A percentile compares a stretch with the other conserved stretches of the same genome.
Conservation (phyloP, 306 rosid species). For the Corylus heterophylla region DNA sequence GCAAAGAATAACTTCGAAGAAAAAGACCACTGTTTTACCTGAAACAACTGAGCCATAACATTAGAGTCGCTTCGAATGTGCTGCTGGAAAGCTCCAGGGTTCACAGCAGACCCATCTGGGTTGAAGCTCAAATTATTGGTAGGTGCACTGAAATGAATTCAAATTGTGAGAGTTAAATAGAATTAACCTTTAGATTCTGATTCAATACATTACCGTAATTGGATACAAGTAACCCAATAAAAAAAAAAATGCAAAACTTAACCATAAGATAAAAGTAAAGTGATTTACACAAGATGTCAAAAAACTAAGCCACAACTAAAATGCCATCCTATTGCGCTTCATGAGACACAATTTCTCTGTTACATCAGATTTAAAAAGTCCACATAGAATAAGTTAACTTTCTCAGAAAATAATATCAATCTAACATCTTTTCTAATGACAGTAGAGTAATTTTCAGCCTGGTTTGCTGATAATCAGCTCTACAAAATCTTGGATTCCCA, state of each 20-base stretch:
- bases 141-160: conserved; percentile 58
- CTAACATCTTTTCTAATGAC: neutral
- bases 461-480: neutral
- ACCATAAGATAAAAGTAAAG: neutral
- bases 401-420: neutral
- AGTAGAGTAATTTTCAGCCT: neutral
- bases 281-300: neutral
- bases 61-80: conserved; percentile 72
- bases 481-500: neutral
- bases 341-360: neutral
- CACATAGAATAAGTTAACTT: neutral
- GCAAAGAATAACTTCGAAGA: conserved; percentile 3
- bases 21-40: conserved; percentile 51
- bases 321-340: neutral
- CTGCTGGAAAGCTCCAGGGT: conserved; percentile 92
- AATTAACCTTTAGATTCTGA: conserved; percentile 6
- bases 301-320: neutral
- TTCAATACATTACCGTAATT: neutral
- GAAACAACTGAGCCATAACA: conserved; percentile 66
- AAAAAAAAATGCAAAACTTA: neutral
- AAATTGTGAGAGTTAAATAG: conserved; percentile 7
- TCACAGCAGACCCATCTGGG: conserved; percentile 87
- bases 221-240: conserved; percentile 2
- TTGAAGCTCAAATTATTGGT: conserved; percentile 63
- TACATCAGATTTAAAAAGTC: neutral